Conservation (phyloP, 2,329 filamentous ascomycete species). For the Sporothrix pallida region DNA sequence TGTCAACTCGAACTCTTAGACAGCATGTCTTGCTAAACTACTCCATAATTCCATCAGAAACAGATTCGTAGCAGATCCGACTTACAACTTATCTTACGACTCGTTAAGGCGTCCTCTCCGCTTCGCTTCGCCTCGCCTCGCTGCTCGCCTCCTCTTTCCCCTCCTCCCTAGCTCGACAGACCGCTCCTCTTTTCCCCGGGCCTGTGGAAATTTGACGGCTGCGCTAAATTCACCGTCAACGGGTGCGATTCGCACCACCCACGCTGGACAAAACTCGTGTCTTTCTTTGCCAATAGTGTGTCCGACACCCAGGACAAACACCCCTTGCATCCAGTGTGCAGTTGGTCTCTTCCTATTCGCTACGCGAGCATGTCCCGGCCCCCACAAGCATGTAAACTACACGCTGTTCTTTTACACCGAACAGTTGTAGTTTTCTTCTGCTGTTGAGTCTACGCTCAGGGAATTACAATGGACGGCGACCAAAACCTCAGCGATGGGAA, state of each 20-base stretch:
- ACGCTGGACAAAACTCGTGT: background rate
- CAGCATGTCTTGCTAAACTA: background rate
- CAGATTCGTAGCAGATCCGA: background rate
- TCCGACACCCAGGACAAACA: background rate
- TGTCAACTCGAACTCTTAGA: background rate
- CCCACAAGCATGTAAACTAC: constrained; percentile 1
- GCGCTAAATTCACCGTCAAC: constrained; percentile 24
- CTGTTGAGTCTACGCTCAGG: too few species aligned
- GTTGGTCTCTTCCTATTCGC: constrained; percentile 13
- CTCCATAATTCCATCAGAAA: background rate
- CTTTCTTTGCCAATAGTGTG: background rate
- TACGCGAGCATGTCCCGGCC: background rate
- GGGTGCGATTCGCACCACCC: background rate
- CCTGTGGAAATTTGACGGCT: constrained; percentile 25
- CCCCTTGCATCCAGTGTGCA: constrained; percentile 7
- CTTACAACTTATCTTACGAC: background rate
- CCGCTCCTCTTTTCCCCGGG: background rate
- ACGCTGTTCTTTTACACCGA: background rate
- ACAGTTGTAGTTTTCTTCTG: too few species aligned
- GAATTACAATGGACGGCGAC: background rate
- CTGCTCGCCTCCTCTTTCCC: constrained; percentile 4
- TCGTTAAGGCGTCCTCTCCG: background rate
- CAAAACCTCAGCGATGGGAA: background rate
- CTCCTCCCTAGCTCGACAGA: background rate
- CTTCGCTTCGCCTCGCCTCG: constrained; percentile 7